Conservation (phyloP, 2,329 filamentous ascomycete genomes). For the Aspergillus transmontanensis region DNA sequence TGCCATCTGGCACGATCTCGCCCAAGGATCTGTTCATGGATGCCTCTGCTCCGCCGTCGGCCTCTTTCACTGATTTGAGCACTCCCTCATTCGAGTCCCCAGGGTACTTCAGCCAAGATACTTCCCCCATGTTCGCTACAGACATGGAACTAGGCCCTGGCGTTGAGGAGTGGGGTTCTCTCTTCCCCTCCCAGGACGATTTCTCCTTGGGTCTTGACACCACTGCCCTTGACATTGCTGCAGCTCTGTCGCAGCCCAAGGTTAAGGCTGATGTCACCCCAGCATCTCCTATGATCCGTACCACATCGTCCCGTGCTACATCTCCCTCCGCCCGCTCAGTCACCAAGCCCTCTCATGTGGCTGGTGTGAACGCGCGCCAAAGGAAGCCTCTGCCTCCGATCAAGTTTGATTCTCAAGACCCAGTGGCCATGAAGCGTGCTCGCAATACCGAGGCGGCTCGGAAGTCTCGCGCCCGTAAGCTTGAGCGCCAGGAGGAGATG, state of each 20-base stretch:
- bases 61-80: slow-evolving; percentile 79
- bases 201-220: slow-evolving; percentile 31
- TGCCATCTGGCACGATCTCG: slow-evolving; percentile 68
- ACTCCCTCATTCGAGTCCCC: slow-evolving; percentile 82
- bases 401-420: slow-evolving; percentile 72
- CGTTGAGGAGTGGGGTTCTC: slow-evolving; percentile 68
- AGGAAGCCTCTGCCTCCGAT: slow-evolving; percentile 82
- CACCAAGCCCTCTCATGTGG: slow-evolving; percentile 67
- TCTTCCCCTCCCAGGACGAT: slow-evolving; percentile 47
- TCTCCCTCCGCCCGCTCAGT: slow-evolving; percentile 48
- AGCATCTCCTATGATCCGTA: slow-evolving; percentile 33
- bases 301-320: slow-evolving; percentile 44
- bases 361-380: slow-evolving; percentile 72
- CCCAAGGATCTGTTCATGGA: slow-evolving; percentile 77
- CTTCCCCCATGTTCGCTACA: slow-evolving; percentile 73
- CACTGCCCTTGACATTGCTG: slow-evolving; percentile 36
- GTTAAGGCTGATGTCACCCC: slow-evolving; percentile 19
- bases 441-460: slow-evolving; percentile 92
- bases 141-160: slow-evolving; percentile 57
- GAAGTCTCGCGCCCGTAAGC: slow-evolving; percentile 87
- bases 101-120: slow-evolving; percentile 68
- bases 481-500: slow-evolving; percentile 72
- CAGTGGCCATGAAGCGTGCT: slow-evolving; percentile 85
- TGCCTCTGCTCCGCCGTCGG: slow-evolving; percentile 78
- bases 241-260: slow-evolving; percentile 24